phyloP scores from a whole-genome alignment of 2,329 filamentous ascomycete species.

The Cytospora mali region DNA sequence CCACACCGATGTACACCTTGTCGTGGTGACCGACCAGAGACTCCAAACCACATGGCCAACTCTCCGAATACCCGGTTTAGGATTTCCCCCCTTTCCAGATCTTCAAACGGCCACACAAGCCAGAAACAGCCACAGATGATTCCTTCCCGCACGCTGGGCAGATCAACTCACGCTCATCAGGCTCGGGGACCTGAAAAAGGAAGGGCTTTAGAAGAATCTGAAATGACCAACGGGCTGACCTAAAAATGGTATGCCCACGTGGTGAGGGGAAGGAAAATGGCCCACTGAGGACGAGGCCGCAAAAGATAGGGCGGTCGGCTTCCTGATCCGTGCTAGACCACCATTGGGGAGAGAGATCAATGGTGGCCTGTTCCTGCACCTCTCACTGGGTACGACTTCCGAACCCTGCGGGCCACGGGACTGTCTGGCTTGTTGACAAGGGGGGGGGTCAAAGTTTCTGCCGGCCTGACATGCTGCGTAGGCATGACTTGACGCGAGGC shows the following conservation, averaged over 20 bases:
- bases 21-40: not conserved
- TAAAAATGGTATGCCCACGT: conserved; percentile 23
- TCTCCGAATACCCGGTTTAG: not conserved
- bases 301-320: conserved; percentile 3
- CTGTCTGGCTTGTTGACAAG: not conserved
- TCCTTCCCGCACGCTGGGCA: conserved; percentile 22
- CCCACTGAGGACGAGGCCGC: not conserved
- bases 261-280: conserved; percentile 6
- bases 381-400: too few relatives aligned
- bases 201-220: conserved; percentile 8
- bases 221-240: conserved; percentile 10
- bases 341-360: too few relatives aligned
- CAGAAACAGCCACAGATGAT: not conserved
- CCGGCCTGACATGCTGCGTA: not conserved
- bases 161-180: conserved; percentile 4
- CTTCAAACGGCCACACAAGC: not conserved
- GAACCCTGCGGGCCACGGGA: not conserved
- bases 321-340: too few relatives aligned
- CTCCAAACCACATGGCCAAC: not conserved
- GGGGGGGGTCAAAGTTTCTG: conserved; percentile 1
- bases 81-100: not conserved
- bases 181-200: not conserved
- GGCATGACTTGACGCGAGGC: not conserved
- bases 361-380: too few relatives aligned
- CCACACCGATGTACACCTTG: not conserved